Base-by-base conservation (phyloP, 495 filamentous ascomycete species). In the Hyaloscypha variabilis region DNA sequence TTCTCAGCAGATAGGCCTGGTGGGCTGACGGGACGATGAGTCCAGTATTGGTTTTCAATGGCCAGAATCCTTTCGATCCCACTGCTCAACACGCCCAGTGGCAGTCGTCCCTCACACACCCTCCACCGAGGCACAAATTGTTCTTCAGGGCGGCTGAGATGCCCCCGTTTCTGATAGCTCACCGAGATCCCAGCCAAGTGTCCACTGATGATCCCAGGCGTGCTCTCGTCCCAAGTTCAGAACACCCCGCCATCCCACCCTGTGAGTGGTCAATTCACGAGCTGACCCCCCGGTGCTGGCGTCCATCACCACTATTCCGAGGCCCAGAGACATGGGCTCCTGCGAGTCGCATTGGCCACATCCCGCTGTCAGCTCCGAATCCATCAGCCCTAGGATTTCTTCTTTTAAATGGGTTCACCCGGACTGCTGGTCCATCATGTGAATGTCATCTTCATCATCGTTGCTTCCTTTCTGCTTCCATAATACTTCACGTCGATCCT, bases 211-310 rank as follows among this genome's bases (percentile, higher is more conserved):
- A 28, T 25, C 51, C 51, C 51, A 8, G 21, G 51, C 23, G 13
- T 2, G 51, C 5, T 19, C 54, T n/a, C 26, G 21, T 19, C 54
- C 28, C 26, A 34, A 24, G 19, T 21, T 28, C 54, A n/a, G n/a
- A n/a, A 31, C 8, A 42, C 50, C 59, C 46, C 46, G 19, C 19
- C 29, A 34, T 63, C 29, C 21, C 0, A 10, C 30, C 4, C 60
- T 11, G 26, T 55, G 50, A 36, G 52, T 63, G 60, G 60, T 36
- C 60, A 63, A 63, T 63, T 63, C 46, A 53, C 60, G 60, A 63
- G 49, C 46, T 30, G 26, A 1, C 46, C 39, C 25, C 34, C 14
- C 21, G 8, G 17, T 11, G 31, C 39, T 30, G 54, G 29, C 39
- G 39, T 42, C 14, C 39, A 8, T 53, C 14, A 28, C 8, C 46